Base-by-base conservation (phyloP, 805 yeast species). In the Candida gorgasii region DNA sequence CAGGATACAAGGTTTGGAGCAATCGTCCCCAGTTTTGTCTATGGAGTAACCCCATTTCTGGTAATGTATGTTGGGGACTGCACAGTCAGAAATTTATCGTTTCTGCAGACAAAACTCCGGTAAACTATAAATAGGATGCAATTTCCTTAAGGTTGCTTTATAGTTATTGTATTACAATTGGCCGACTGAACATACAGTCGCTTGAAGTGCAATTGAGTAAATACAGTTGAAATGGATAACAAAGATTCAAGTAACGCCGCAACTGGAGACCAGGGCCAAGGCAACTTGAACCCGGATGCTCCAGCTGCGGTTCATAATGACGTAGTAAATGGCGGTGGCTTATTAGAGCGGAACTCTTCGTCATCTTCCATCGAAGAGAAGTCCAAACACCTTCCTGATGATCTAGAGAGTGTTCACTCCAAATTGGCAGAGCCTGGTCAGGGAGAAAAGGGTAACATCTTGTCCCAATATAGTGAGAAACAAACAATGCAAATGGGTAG, bases 401-500 rank as follows among this genome's bases (percentile, higher is more conserved):
- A 56, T 19, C 39, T 42, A 22, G 59, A 54, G 30, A 47, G 54
- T 16, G 16, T 49, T 18, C 52, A 44, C 31, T 55, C 59, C 7
- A 46, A 56, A 31, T 32, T 47, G 17, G 54, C 53, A 9, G 54
- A 59, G 28, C 44, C 56, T 23, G 55, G 52, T 18, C 28, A 45
- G 8, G 62, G 57, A 3, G 65, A 58, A 44, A 47, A 34, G 20
- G 68, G 62, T 17, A 80, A 80, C 51, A 73, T 80, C 38, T 61
- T 81, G 43, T 59, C 77, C 1, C 80, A 79, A 55, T 81, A 82
- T 52, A 61, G 80, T n/a, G 82, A 79, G 47, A 75, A 74, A 19
- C 84, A 81, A 54, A 84, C 78, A 5, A 78, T 78, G 78, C 75
- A 72, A 46, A 82, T 82, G 86, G 88, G 88, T 27, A 69, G 85